Percentiles rank a stretch among this genome's conserved stretches.
Evolutionary conservation across 768 basidiomycete species (phyloP).

Genomic region (Phanerochaete carnosa): DNA sequence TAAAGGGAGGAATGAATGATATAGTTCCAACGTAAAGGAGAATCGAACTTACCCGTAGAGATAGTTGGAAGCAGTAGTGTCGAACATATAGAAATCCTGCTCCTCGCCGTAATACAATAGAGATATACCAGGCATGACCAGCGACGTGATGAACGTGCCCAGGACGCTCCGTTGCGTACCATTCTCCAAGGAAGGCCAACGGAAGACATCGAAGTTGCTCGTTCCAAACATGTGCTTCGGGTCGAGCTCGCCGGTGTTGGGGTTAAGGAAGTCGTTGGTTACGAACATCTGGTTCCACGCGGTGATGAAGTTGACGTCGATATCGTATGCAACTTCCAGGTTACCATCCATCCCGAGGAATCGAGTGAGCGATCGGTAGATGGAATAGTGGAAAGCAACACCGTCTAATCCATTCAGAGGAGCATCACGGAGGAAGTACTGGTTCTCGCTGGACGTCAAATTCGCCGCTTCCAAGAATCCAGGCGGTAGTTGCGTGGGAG

Average conservation of each 20-base stretch:
- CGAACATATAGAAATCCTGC: slow-evolving; percentile 84
- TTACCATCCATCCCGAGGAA: slow-evolving; percentile 98
- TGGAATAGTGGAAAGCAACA: slow-evolving; percentile 92
- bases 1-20: slow-evolving; percentile 26
- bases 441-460: slow-evolving; percentile 51
- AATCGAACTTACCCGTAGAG: slow-evolving; percentile 65
- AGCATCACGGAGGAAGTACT: slow-evolving; percentile 78
- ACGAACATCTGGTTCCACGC: slow-evolving; percentile 94
- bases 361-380: slow-evolving; percentile 80
- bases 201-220: slow-evolving; percentile 93
- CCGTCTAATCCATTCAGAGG: slow-evolving; percentile 64
- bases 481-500: slow-evolving; percentile 63
- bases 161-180: slow-evolving; percentile 76
- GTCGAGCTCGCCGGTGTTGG: slow-evolving; percentile 60
- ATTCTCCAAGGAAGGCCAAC: slow-evolving; percentile 88
- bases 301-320: slow-evolving; percentile 77
- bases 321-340: slow-evolving; percentile 84
- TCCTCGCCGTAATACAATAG: slow-evolving; percentile 93
- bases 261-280: slow-evolving; percentile 82
- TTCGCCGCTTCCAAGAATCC: slow-evolving; percentile 71
- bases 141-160: slow-evolving; percentile 71
- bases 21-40: background rate
- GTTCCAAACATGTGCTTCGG: slow-evolving; percentile 88
- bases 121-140: slow-evolving; percentile 87
- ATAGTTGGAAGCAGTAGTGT: slow-evolving; percentile 89